Conservation (phyloP, 345 rosid genomes). For the Pugionium dolabratum region DNA sequence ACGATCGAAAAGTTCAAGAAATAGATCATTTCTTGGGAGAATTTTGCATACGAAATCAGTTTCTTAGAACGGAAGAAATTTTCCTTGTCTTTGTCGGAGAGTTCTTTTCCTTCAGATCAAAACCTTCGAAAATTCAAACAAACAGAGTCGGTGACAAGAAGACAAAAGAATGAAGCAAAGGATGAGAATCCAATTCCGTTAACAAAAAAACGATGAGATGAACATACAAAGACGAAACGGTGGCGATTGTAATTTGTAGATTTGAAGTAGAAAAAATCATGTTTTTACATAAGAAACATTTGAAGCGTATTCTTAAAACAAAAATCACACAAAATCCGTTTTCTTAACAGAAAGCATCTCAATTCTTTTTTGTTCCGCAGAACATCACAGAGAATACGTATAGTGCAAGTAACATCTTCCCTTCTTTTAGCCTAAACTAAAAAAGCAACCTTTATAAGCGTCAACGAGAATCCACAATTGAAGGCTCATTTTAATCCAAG, state of each 20-base stretch:
- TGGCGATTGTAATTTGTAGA: not conserved
- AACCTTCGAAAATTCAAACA: slow-evolving; percentile 26
- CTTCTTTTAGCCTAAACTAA: slow-evolving; percentile 23
- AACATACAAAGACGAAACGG: slow-evolving; percentile 11
- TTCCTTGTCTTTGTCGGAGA: slow-evolving; percentile 7
- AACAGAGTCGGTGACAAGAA: slow-evolving; percentile 22
- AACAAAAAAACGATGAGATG: slow-evolving; percentile 5
- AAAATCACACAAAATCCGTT: slow-evolving; percentile 35
- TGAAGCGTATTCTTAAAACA: not conserved
- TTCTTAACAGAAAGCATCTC: slow-evolving; percentile 44
- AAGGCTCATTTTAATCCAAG: slow-evolving; percentile 30
- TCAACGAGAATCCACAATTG: slow-evolving; percentile 42
- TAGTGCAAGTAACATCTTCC: slow-evolving; percentile 36
- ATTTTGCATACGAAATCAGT: slow-evolving; percentile 1
- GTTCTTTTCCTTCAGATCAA: slow-evolving; percentile 20
- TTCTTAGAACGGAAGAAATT: slow-evolving; percentile 5
- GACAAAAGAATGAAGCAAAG: slow-evolving; percentile 34
- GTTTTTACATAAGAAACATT: slow-evolving; percentile 34
- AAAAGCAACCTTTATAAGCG: slow-evolving; percentile 29
- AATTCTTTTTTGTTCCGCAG: slow-evolving; percentile 9
- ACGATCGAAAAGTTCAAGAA: slow-evolving; percentile 13
- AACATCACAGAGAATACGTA: slow-evolving; percentile 38
- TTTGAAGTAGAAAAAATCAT: slow-evolving; percentile 5
- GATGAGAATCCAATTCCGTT: slow-evolving; percentile 30
- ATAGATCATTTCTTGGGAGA: slow-evolving; percentile 7